A percentile compares a stretch with the other conserved stretches of the same genome.
Evolutionary conservation across 768 basidiomycete species (phyloP).

Genomic region (Pleurotus eryngii): DNA sequence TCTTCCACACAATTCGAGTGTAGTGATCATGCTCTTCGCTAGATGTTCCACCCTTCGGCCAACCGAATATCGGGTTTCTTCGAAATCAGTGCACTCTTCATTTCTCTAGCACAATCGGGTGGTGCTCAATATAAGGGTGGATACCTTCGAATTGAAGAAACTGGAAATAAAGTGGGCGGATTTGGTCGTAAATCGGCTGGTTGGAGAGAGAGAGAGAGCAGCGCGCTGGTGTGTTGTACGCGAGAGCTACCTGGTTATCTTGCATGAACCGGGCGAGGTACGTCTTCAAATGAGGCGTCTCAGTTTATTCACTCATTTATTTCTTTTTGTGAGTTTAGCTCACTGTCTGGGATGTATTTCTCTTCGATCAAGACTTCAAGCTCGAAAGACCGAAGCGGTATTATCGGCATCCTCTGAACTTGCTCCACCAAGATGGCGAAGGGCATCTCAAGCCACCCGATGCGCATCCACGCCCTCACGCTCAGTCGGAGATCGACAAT

Average conservation of each 20-base stretch:
- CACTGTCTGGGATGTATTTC: constrained; percentile 91
- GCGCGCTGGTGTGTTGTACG: constrained; percentile 88
- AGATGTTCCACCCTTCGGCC: constrained; percentile 96
- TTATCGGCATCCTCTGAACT: constrained; percentile 79
- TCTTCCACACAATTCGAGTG: neutral
- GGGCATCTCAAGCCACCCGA: constrained; percentile 16
- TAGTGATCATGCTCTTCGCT: neutral
- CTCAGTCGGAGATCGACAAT: constrained; percentile 24
- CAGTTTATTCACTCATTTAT: neutral
- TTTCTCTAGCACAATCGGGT: constrained; percentile 74
- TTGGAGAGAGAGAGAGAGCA: constrained; percentile 59
- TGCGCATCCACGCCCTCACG: constrained; percentile 15
- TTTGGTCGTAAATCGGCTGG: constrained; percentile 66
- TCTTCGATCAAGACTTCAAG: constrained; percentile 83
- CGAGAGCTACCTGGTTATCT: constrained; percentile 86
- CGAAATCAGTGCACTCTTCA: constrained; percentile 86
- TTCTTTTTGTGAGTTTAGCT: constrained; percentile 39
- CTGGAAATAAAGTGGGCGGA: constrained; percentile 46
- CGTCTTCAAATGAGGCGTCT: neutral
- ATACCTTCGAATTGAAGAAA: constrained; percentile 59
- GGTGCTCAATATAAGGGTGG: constrained; percentile 93
- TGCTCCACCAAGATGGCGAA: constrained; percentile 41
- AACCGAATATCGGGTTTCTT: constrained; percentile 89
- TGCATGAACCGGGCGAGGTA: constrained; percentile 86
- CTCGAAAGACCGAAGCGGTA: constrained; percentile 90